Base-by-base conservation (phyloP, 805 yeast genomes). In the Cyberlindnera maclurae region DNA sequence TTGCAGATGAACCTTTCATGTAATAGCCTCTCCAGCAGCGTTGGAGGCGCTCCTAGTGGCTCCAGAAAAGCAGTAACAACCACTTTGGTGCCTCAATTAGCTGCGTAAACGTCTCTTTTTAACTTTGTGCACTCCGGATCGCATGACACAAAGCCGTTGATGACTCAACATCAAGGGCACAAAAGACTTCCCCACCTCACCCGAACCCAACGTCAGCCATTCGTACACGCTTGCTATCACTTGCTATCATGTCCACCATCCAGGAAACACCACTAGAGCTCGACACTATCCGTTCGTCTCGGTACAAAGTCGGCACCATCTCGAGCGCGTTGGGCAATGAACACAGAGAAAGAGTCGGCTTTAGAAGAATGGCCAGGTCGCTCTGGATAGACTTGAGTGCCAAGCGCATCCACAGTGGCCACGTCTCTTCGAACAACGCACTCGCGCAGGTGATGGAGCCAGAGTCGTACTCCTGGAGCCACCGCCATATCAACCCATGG, bases 291-390 rank as follows among this genome's bases (percentile, higher is more conserved):
- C 13, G 22, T 9, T 31, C 33, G 18, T 31, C 33, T 12, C 33
- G 34, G 6, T 33, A 24, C 20, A 26, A 29, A 33, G 13, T 33
- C 29, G 29, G 26, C 28, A 33, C n/a, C 26, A 26, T 24, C 10
- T 41, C 51, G 4, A 47, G 49, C 24, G 11, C 39, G 8, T 17
- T 39, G 17, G 42, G 31, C n/a, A 46, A 42, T 13, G 26, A 37
- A 26, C 24, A 18, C 7, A 40, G 33, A 12, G 52, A 45, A 11
- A 47, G 36, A 30, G 16, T 42, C 13, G 40, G 51, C 2, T 12
- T 47, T 16, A 47, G 45, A 37, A 47, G 40, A 29, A 17, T 49
- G 4, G 53, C 53, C 6, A 49, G 31, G 28, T 45, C 41, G 1
- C 40, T 44, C 16, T 41, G 44, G 16, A 38, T 32, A 15, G 43